Conservation (phyloP, 345 rosid genomes). For the Lepidium didymum region DNA sequence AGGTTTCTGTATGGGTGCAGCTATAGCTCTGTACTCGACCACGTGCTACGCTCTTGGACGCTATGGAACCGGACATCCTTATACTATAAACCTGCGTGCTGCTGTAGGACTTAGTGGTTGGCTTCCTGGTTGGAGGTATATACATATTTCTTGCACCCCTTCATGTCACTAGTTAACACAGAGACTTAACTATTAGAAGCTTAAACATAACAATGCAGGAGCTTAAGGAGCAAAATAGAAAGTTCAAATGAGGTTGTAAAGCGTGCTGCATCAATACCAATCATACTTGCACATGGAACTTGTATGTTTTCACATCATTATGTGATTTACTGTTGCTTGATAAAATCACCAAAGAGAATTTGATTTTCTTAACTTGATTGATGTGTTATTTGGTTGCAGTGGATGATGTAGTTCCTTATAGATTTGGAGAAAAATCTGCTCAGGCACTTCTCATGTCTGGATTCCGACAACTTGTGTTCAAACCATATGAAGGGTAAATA, state of each 20-base stretch:
- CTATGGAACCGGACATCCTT: conserved; percentile 42
- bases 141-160: not conserved
- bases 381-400: conserved; percentile 31
- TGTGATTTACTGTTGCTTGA: not conserved
- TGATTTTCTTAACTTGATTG: not conserved
- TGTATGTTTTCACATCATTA: conserved; percentile 26
- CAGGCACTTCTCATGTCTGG: conserved; percentile 42
- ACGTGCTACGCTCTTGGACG: conserved; percentile 50
- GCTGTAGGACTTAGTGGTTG: conserved; percentile 66
- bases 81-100: conserved; percentile 42
- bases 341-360: not conserved
- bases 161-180: conserved; percentile 4
- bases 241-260: conserved; percentile 45
- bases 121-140: conserved; percentile 66
- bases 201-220: conserved; percentile 30
- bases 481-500: conserved; percentile 28
- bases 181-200: not conserved
- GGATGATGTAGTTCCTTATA: conserved; percentile 60
- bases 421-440: conserved; percentile 56
- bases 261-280: conserved; percentile 52
- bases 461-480: conserved; percentile 30
- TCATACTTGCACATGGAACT: conserved; percentile 52
- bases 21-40: conserved; percentile 59
- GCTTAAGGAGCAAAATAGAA: conserved; percentile 49
- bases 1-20: conserved; percentile 87